Percentiles rank a stretch among this genome's conserved stretches.
These are phyloP conservation scores for Zizania latifolia DNA, from an alignment of 176 grass and related monocot species.

Conservation along the genomic window DNA sequence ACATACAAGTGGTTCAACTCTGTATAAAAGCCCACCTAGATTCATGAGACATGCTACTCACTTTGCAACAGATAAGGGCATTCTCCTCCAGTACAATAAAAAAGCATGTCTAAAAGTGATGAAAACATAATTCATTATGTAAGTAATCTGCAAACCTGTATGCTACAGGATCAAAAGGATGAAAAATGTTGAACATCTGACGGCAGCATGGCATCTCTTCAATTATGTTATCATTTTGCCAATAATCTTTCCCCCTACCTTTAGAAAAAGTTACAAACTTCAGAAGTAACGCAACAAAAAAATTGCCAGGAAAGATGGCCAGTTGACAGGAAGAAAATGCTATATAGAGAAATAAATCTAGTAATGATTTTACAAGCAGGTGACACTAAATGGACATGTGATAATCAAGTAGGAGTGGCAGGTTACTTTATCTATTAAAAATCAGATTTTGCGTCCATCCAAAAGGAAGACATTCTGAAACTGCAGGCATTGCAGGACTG, in stretches of 20 bases:
- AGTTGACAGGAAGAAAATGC: background rate
- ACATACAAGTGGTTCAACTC: constrained; percentile 97
- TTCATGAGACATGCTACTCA: constrained; percentile 53
- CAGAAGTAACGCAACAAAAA: constrained; percentile 28
- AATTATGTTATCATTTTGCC: constrained; percentile 76
- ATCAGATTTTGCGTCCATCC: background rate
- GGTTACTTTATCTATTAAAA: background rate
- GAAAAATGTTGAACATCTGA: constrained; percentile 97
- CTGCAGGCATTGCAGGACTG: background rate
- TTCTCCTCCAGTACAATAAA: constrained; percentile 34
- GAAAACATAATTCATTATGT: background rate
- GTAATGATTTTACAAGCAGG: constrained; percentile 16
- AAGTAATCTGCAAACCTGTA: constrained; percentile 56
- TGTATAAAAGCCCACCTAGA: constrained; percentile 62
- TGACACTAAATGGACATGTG: constrained; percentile 7
- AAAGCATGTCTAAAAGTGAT: background rate
- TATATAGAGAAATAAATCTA: constrained; percentile 15
- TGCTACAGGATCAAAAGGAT: constrained; percentile 98
- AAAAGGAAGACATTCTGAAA: background rate
- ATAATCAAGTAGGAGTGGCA: constrained; percentile 1
- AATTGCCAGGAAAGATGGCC: background rate
- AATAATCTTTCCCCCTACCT: constrained; percentile 84
- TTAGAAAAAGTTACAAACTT: constrained; percentile 36
- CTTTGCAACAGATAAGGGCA: constrained; percentile 41
- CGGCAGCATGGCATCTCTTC: constrained; percentile 92